These are phyloP conservation scores for Yarrowia sp. DNA, from an alignment of 805 yeast species.

Conservation along the genomic window DNA sequence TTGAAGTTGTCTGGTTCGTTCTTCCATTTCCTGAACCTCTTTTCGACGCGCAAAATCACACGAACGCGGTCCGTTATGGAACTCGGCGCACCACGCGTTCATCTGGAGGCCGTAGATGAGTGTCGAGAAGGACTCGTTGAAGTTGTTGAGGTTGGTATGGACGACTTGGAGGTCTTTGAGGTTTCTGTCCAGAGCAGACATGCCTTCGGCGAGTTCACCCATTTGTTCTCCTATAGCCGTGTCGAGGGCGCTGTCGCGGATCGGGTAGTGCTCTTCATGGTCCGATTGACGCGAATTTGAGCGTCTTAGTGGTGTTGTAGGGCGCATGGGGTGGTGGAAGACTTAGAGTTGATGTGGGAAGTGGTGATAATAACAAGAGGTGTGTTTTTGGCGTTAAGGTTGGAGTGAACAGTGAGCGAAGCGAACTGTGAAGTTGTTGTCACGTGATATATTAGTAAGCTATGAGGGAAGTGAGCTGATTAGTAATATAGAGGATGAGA, in stretches of 20 bases:
- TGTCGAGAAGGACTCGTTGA: slow-evolving; percentile 77
- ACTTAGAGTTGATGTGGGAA: neutral
- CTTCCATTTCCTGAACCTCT: slow-evolving; percentile 14
- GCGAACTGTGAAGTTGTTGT: too few relatives aligned
- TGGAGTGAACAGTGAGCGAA: too few relatives aligned
- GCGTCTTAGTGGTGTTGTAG: slow-evolving; percentile 34
- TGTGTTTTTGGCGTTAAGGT: too few relatives aligned
- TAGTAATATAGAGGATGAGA: too few relatives aligned
- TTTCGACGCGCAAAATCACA: slow-evolving; percentile 15
- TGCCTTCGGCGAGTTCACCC: slow-evolving; percentile 39
- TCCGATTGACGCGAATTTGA: slow-evolving; percentile 33
- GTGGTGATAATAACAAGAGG: neutral
- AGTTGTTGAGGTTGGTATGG: slow-evolving; percentile 57
- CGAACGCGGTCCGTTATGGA: slow-evolving; percentile 40
- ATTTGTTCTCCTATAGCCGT: slow-evolving; percentile 26
- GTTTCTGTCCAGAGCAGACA: slow-evolving; percentile 54
- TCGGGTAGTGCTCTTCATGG: slow-evolving; percentile 30
- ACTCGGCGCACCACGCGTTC: slow-evolving; percentile 87
- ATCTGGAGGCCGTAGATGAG: slow-evolving; percentile 76
- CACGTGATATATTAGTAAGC: too few relatives aligned
- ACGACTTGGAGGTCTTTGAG: slow-evolving; percentile 55
- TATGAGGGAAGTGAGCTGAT: too few relatives aligned
- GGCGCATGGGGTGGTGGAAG: slow-evolving; percentile 18
- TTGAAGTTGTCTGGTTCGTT: neutral
- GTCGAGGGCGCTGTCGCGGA: slow-evolving; percentile 30